Conservation (phyloP, 148 eudicot genomes). For the Dysphania ambrosioides region DNA sequence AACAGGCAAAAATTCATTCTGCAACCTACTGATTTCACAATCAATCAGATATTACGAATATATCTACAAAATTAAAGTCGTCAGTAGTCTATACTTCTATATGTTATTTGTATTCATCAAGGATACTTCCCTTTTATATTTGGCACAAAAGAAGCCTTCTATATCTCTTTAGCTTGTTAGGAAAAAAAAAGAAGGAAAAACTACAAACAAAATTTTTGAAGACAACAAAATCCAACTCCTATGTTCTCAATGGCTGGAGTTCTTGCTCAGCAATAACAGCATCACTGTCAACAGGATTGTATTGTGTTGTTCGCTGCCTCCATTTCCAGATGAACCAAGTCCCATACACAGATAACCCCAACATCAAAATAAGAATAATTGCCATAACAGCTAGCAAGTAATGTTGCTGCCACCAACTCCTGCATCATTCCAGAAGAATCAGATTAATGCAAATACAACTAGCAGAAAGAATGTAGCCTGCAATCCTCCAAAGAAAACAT, state of each 20-base stretch:
- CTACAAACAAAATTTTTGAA: conserved; percentile 10
- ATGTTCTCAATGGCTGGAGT: conserved; percentile 63
- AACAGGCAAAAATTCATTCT: neutral
- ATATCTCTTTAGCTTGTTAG: conserved; percentile 8
- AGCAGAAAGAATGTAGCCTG: neutral
- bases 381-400: conserved; percentile 44
- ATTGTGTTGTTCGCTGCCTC: conserved; percentile 44
- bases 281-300: conserved; percentile 70
- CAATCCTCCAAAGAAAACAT: too few relatives aligned
- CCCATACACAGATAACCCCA: conserved; percentile 50
- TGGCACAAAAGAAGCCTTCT: conserved; percentile 6
- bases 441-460: neutral
- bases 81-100: conserved; percentile 1
- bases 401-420: conserved; percentile 73
- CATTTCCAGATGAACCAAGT: conserved; percentile 65
- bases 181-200: neutral
- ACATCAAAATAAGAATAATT: conserved; percentile 34
- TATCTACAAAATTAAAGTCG: conserved; percentile 16
- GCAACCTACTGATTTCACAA: neutral
- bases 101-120: conserved; percentile 13
- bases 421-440: conserved; percentile 30
- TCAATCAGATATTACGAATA: neutral
- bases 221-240: neutral
- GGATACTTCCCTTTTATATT: conserved; percentile 4
- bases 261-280: conserved; percentile 61